phyloP scores from a whole-genome alignment of 805 yeast genomes.

The Nakazawaea ambrosiae region DNA sequence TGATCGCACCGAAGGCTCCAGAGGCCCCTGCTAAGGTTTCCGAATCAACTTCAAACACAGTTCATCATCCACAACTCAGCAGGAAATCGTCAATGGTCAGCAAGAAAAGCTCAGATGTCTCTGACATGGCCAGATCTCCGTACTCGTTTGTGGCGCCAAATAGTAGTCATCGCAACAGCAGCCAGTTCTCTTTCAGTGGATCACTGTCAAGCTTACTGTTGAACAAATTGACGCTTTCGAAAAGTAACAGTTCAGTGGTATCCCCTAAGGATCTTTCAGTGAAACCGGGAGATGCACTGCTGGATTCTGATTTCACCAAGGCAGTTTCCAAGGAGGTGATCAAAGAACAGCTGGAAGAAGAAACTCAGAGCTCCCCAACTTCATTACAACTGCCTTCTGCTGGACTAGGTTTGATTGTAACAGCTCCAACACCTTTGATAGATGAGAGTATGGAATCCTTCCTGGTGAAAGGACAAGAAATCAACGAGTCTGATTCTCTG shows the following conservation, averaged over 20 bases:
- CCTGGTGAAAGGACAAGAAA: no score
- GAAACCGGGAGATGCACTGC: no score
- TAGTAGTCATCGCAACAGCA: background rate
- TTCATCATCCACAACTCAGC: background rate
- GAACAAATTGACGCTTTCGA: background rate
- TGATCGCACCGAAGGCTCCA: conserved; percentile 12
- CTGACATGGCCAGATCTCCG: conserved; percentile 1
- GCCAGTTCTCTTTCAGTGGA: background rate
- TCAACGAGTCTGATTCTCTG: no score
- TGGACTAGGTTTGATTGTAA: no score
- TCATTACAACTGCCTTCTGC: no score
- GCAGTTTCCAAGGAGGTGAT: no score
- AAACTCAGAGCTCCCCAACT: no score
- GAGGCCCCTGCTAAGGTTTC: background rate
- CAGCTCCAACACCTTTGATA: background rate
- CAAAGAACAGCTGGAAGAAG: no score
- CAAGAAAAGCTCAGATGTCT: no score
- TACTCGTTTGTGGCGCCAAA: conserved; percentile 4
- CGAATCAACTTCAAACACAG: background rate
- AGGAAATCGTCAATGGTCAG: no score
- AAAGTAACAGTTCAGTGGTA: background rate
- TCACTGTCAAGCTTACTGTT: conserved; percentile 5
- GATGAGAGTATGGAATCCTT: background rate
- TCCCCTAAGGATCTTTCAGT: no score
- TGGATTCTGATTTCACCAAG: no score